Conservation (phyloP, 148 eudicot genomes). For the Fallopia convolvulus region DNA sequence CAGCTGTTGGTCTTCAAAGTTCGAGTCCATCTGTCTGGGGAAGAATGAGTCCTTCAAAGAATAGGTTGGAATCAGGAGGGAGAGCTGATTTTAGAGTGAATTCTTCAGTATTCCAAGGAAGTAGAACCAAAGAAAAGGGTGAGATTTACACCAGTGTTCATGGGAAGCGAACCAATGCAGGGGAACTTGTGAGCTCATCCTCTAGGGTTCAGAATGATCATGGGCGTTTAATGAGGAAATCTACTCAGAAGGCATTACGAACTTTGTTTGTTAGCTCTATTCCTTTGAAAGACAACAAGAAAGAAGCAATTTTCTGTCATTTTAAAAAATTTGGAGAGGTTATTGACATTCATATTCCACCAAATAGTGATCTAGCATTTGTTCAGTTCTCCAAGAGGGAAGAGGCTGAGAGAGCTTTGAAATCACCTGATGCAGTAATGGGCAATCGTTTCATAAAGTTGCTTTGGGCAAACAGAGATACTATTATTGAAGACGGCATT, state of each 20-base stretch:
- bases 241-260: slow-evolving; percentile 68
- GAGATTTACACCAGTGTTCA: slow-evolving; percentile 27
- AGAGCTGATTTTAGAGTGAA: slow-evolving; percentile 29
- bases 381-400: slow-evolving; percentile 91
- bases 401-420: slow-evolving; percentile 88
- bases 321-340: slow-evolving; percentile 91
- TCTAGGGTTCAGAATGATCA: slow-evolving; percentile 38
- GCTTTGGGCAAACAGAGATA: slow-evolving; percentile 95
- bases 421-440: slow-evolving; percentile 99
- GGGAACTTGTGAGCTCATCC: slow-evolving; percentile 28
- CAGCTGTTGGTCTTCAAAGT: slow-evolving; percentile 41
- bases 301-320: slow-evolving; percentile 71
- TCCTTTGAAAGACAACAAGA: slow-evolving; percentile 78
- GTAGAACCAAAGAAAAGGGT: slow-evolving; percentile 24
- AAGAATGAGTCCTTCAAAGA: slow-evolving; percentile 46
- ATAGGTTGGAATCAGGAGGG: slow-evolving; percentile 40
- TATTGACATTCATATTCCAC: slow-evolving; percentile 71
- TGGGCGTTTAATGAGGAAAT: slow-evolving; percentile 37
- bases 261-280: slow-evolving; percentile 76
- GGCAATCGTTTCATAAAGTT: slow-evolving; percentile 91
- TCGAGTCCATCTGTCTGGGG: slow-evolving; percentile 53
- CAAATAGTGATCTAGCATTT: slow-evolving; percentile 79
- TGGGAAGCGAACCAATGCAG: slow-evolving; percentile 33
- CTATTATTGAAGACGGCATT: slow-evolving; percentile 41
- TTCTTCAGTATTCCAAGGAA: slow-evolving; percentile 27